Base-by-base conservation (phyloP, 805 yeast genomes). In the Brettanomyces nanus region DNA sequence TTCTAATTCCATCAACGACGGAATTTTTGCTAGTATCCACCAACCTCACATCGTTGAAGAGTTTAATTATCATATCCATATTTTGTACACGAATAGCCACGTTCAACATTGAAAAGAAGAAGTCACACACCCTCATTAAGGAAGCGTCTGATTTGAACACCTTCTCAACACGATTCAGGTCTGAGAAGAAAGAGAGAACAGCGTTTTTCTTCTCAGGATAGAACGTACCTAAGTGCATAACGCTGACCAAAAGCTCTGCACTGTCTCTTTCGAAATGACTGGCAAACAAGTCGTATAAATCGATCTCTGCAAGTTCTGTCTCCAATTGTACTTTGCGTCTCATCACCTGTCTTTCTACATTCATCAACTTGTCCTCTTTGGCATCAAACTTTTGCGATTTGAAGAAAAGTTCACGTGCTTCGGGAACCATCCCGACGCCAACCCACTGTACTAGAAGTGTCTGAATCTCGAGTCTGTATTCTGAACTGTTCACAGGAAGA, bases 391-490 rank as follows among this genome's bases (percentile, higher is more conserved):
- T 33, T 20, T 41, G 42, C 3, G 47, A 47, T 22, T 50, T 46
- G 40, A 54, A 52, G 33, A 73, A 80, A 4, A 81, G 49, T 31
- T 68, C 71, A 43, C 78, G 65, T 0, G 87, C 86, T 37, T 76
- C 84, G 0, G 81, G 78, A 1, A 77, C 45, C 39, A 47, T 40
- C 5, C 58, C 59, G 3, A 62, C 62, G 4, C 81, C 79, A 26
- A 80, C 71, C 85, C 85, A 80, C 39, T 71, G 73, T 44, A 81
- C 66, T 35, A 81, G 57, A 26, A 81, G 59, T 6, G 75, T 68
- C 46, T 77, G 81, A 18, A 81, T 52, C 45, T 78, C 85, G 38
- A 74, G 66, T 6, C 68, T 61, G 49, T 75, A 78, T 44, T 78
- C 83, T 11, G 70, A 64, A 31, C 66, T 65, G 25, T 61, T 61